Evolutionary conservation across 305 asterid genomes (phyloP), one percentile per base, ranked within the genome.

Genomic region (Withania somnifera): DNA sequence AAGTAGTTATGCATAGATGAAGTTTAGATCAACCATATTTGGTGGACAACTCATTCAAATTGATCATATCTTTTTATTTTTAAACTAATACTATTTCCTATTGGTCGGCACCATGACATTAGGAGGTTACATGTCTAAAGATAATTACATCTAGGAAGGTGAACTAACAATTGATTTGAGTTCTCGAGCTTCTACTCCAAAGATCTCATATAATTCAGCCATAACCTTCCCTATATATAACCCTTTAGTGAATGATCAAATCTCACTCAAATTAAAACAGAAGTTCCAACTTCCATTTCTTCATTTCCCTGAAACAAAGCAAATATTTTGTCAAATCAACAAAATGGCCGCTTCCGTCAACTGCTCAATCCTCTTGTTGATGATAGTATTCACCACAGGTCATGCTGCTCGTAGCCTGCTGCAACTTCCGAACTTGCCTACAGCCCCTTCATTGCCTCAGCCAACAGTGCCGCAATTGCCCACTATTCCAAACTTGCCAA

Each of bases 391-490:
- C 2, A 14, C 42, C 22, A 61, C 22, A 61, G 28, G 69, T 60
- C 6, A 26, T 60, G 68, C 68, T 60, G 68, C 68, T 26, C 68
- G 68, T 26, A 60, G 40, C 40, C 40, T 61, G 15, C 69, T 61
- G 0, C 69, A 61, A 61, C 42, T 61, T 61, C 69, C 69, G 6
- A 61, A 61, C 69, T 28, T 61, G 69, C 69, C 42, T 61, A 61
- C 69, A 7, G 3, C 28, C 69, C 69, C 69, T 3, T 28, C 69
- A 3, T 61, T 61, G 42, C 69, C 69, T 28, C 69, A 61, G 22
- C 57, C 78, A 4, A 22, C 79, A n/a, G 2, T 80, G 60, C 84
- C 85, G 19, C 40, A 40, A 17, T 3, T 82, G 56, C 87, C 84
- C 0, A 14, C 26, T 9, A 66, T 66, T 66, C 76, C 76, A 2